Conservation (phyloP, 2,329 filamentous ascomycete species). For the Tolypocladium guangdongense region DNA sequence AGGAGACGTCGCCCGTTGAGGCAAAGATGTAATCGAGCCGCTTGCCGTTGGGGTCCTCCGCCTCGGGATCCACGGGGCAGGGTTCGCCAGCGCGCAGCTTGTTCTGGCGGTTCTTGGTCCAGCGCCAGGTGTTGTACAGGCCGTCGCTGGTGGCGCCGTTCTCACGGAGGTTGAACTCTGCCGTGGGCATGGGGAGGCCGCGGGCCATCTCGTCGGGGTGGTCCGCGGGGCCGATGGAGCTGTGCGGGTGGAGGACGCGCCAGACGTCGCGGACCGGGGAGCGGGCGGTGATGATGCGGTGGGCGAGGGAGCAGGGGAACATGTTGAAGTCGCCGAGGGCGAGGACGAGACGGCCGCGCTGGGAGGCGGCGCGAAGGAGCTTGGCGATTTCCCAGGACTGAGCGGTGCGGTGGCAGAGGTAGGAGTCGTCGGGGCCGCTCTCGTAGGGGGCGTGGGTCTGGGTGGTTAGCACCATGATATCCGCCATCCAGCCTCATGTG, state of each 20-base stretch:
- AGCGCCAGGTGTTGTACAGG: constrained; percentile 86
- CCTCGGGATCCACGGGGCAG: constrained; percentile 50
- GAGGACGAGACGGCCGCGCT: constrained; percentile 72
- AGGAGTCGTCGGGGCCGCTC: constrained; percentile 66
- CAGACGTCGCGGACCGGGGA: constrained; percentile 74
- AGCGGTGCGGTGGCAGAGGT: constrained; percentile 79
- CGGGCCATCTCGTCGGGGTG: constrained; percentile 57
- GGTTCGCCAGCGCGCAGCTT: constrained; percentile 48
- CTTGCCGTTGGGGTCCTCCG: constrained; percentile 65
- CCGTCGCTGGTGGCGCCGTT: constrained; percentile 87
- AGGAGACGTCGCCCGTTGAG: constrained; percentile 34
- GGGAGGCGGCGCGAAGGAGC: constrained; percentile 69
- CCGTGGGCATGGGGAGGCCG: constrained; percentile 58
- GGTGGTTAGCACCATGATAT: background rate
- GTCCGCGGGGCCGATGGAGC: constrained; percentile 63
- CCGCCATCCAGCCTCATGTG: too few relatives aligned
- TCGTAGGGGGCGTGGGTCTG: constrained; percentile 79
- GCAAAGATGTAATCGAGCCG: constrained; percentile 93
- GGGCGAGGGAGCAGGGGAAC: constrained; percentile 75
- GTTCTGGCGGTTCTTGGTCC: constrained; percentile 62
- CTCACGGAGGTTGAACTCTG: constrained; percentile 62
- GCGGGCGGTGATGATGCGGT: constrained; percentile 70
- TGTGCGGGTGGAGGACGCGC: constrained; percentile 74
- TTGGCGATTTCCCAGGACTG: constrained; percentile 95
- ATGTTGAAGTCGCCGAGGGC: constrained; percentile 95